These are phyloP conservation scores for Raphanus hybrid DNA, from an alignment of 441 rosid genomes.

Conservation along the genomic window DNA sequence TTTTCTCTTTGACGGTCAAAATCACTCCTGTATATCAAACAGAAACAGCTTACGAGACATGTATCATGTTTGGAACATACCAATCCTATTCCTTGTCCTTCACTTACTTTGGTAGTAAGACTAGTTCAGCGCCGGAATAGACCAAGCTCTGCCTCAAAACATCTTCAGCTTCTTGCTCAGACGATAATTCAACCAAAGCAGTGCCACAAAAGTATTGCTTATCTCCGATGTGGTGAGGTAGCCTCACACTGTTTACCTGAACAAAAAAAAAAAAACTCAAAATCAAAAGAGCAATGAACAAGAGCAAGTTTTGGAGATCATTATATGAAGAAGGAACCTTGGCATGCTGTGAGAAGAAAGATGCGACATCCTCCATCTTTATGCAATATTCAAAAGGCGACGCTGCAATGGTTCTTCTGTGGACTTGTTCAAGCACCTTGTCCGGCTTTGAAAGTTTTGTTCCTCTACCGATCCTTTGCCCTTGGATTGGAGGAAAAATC, in stretches of 20 bases:
- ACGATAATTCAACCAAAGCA: slow-evolving; percentile 62
- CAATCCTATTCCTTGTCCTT: not conserved
- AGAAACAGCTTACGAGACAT: slow-evolving; percentile 7
- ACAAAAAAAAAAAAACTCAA: not conserved
- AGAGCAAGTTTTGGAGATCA: too few relatives aligned
- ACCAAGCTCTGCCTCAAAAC: slow-evolving; percentile 47
- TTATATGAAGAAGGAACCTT: slow-evolving; percentile 41
- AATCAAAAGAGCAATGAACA: not conserved
- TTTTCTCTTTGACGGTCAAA: slow-evolving; percentile 44
- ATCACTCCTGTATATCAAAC: slow-evolving; percentile 43
- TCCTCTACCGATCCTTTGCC: slow-evolving; percentile 52
- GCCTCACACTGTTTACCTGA: slow-evolving; percentile 65
- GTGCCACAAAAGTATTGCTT: slow-evolving; percentile 56
- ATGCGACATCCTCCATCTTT: slow-evolving; percentile 54
- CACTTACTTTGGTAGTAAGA: slow-evolving; percentile 53
- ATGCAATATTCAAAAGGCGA: slow-evolving; percentile 56
- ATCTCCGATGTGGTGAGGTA: slow-evolving; percentile 56
- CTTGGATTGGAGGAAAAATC: slow-evolving; percentile 30
- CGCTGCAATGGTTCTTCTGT: slow-evolving; percentile 55
- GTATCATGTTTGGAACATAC: slow-evolving; percentile 6
- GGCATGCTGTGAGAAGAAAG: slow-evolving; percentile 51
- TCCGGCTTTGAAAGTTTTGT: slow-evolving; percentile 49
- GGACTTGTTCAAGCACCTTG: slow-evolving; percentile 55
- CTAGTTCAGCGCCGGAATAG: slow-evolving; percentile 52
- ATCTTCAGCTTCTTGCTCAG: slow-evolving; percentile 48